Base-by-base conservation (phyloP, 192 early-diverging fungal genomes). In the Glomus cerebriforme region DNA sequence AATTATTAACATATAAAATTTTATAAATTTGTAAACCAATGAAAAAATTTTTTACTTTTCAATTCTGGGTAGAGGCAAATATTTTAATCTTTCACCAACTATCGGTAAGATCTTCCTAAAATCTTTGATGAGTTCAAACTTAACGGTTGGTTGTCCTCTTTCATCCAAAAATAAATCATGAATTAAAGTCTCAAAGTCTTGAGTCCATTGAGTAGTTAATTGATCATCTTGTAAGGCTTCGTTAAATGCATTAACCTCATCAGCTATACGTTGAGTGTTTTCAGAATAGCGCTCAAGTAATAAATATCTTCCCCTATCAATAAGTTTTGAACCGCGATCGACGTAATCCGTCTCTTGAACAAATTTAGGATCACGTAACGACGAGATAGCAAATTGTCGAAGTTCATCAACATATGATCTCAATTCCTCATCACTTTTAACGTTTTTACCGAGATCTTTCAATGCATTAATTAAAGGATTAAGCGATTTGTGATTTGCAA, bases 141-240 rank as follows among this genome's bases (percentile, higher is more conserved):
- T 90, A 76, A 90, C 71, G 5, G 86, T 83, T 3, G 86, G 86
- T 31, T 81, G 82, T 37, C 86, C 85, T 10, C 63, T 59, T 34
- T 85, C 87, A 71, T 88, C 87, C 63, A 87, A 83, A 75, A 89
- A 88, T 59, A 89, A 13, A 81, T 87, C 83, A 13, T 26, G 67
- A 22, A 84, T 72, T 37, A 90, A 68, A 17, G 47, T 59, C 15
- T 80, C 77, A 31, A 87, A 32, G 63, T 87, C 86, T 15, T 26
- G 59, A 34, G 71, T 67, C 37, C 87, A 78, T 35, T 81, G 70
- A 37, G 65, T 59, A 43, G 85, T 86, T 17, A 83, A 65, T 17
- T 26, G 15, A 81, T 89, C 86, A 29, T 81, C 64, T 59, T 82
- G 75, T 7, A 88, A 77, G 17, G 80, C 86, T 43, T 75, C 15